Conservation (phyloP, 805 yeast species). For the Spathaspora hagerdaliae region DNA sequence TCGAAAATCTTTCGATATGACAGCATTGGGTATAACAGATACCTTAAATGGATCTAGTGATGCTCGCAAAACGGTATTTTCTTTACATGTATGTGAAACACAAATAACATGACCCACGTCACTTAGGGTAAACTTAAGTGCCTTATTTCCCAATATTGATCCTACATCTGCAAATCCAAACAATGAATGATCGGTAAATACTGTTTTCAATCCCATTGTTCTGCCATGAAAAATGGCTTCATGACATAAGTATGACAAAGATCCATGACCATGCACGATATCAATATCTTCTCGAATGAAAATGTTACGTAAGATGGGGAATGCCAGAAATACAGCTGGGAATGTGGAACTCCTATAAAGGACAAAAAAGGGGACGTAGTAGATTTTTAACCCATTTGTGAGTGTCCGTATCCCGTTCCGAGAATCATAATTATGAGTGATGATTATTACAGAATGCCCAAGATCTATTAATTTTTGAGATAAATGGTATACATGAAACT, state of each 20-base stretch:
- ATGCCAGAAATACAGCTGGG: conserved; percentile 85
- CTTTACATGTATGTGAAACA: conserved; percentile 95
- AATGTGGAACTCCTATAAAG: conserved; percentile 80
- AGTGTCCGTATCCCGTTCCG: conserved; percentile 78
- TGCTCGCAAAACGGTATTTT: conserved; percentile 87
- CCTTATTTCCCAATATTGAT: conserved; percentile 80
- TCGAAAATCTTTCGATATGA: conserved; percentile 72
- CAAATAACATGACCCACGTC: conserved; percentile 94
- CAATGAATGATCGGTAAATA: conserved; percentile 92
- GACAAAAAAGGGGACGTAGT: conserved; percentile 79
- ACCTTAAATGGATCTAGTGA: conserved; percentile 72
- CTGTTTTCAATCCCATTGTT: conserved; percentile 88
- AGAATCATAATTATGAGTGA: conserved; percentile 85
- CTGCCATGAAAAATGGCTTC: conserved; percentile 91
- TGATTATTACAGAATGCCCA: conserved; percentile 82
- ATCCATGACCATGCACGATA: conserved; percentile 93
- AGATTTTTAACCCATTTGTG: conserved; percentile 89
- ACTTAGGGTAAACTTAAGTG: conserved; percentile 74
- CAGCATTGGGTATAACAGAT: conserved; percentile 95
- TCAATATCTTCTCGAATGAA: conserved; percentile 81
- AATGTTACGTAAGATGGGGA: conserved; percentile 82
- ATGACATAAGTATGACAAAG: conserved; percentile 79
- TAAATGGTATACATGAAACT: conserved; percentile 87
- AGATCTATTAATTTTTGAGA: conserved; percentile 74
- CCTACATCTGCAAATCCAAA: conserved; percentile 90